A percentile compares a stretch with the other conserved stretches of the same genome.
Evolutionary conservation across 106 monocot species (phyloP).

Genomic region (Amphibolis antarctica): DNA sequence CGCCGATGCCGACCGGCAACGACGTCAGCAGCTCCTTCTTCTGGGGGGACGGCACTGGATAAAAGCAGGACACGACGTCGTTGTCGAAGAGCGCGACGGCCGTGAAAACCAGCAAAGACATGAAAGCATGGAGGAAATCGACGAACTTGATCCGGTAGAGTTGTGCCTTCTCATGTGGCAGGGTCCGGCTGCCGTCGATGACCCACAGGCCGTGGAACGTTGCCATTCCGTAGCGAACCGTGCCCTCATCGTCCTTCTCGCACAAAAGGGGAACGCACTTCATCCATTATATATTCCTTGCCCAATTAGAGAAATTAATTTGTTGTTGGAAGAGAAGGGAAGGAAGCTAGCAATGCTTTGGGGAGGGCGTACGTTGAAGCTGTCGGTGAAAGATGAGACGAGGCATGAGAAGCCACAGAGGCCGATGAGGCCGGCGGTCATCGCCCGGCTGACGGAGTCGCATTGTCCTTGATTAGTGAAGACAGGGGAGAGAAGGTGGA

Average conservation of each 20-base stretch:
- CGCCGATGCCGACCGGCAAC: conserved; percentile 41
- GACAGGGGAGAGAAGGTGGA: conserved; percentile 19
- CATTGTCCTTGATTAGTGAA: conserved; percentile 19
- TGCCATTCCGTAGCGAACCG: conserved; percentile 12
- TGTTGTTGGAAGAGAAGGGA: background rate
- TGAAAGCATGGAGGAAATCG: conserved; percentile 22
- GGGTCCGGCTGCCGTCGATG: conserved; percentile 8
- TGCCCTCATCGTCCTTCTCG: conserved; percentile 8
- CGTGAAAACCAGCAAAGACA: conserved; percentile 36
- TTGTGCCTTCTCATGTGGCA: conserved; percentile 1
- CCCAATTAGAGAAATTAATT: no score
- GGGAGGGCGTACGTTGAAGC: conserved; percentile 3
- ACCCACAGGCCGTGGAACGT: conserved; percentile 14
- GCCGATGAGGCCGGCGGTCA: conserved; percentile 6
- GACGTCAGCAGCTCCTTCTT: conserved; percentile 26
- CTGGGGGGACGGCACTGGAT: conserved; percentile 13
- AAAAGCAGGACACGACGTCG: conserved; percentile 32
- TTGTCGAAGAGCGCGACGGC: conserved; percentile 37
- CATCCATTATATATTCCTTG: no score
- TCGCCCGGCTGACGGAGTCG: background rate
- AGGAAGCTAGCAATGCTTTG: background rate
- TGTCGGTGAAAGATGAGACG: conserved; percentile 12
- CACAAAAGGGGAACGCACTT: no score
- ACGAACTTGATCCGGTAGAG: conserved; percentile 12
- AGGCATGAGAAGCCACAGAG: conserved; percentile 18